phyloP scores from a whole-genome alignment of 805 yeast genomes.

The Maudiozyma bulderi region DNA sequence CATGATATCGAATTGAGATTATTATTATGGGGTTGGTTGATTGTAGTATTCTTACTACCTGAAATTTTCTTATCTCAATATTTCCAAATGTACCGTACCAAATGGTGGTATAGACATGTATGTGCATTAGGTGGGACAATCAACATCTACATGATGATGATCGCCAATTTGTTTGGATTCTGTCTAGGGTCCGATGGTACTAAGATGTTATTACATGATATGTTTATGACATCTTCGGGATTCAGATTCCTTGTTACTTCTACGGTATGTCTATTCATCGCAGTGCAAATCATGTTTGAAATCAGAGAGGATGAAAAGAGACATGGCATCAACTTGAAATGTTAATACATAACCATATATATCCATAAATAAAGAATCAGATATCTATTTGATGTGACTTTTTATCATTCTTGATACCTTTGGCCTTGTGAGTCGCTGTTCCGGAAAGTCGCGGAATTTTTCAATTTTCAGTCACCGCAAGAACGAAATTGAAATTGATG shows the following conservation, averaged over 20 bases:
- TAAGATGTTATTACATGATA: slow-evolving; percentile 48
- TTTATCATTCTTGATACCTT: too few relatives aligned
- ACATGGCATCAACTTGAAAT: slow-evolving; percentile 71
- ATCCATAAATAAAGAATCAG: too few relatives aligned
- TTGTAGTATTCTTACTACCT: slow-evolving; percentile 80
- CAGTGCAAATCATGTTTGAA: slow-evolving; percentile 90
- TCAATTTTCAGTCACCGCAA: too few relatives aligned
- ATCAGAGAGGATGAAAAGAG: slow-evolving; percentile 78
- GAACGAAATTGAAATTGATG: too few relatives aligned
- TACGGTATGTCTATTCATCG: slow-evolving; percentile 64
- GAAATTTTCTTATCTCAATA: slow-evolving; percentile 56
- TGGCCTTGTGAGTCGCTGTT: too few relatives aligned
- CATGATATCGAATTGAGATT: slow-evolving; percentile 88
- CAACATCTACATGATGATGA: slow-evolving; percentile 97
- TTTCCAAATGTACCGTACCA: slow-evolving; percentile 32
- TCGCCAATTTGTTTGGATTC: slow-evolving; percentile 90
- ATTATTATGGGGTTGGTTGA: slow-evolving; percentile 91
- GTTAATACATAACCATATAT: slow-evolving; percentile 28
- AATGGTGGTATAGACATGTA: slow-evolving; percentile 67
- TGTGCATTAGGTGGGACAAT: slow-evolving; percentile 83
- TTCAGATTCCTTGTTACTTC: slow-evolving; percentile 50
- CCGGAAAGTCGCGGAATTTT: too few relatives aligned
- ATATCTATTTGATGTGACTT: too few relatives aligned
- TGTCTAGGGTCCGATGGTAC: slow-evolving; percentile 90
- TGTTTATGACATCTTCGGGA: slow-evolving; percentile 67